These are phyloP conservation scores for Cladosporium oxysporum DNA, from an alignment of 2,329 filamentous ascomycete genomes.

Conservation along the genomic window DNA sequence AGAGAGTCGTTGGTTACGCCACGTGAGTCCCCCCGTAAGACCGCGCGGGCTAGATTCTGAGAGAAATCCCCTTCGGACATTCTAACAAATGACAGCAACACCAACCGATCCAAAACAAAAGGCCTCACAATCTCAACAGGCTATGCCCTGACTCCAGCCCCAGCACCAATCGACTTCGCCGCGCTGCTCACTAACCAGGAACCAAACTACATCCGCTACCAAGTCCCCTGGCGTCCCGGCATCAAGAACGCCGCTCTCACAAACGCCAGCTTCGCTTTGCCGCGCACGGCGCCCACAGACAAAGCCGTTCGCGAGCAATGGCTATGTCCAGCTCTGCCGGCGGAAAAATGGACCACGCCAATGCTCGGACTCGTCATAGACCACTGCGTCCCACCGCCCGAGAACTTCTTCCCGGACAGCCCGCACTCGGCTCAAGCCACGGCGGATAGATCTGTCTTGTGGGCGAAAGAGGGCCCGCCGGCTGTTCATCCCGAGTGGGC, in stretches of 20 bases:
- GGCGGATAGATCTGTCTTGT: constrained; percentile 1
- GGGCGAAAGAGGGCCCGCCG: constrained; percentile 7
- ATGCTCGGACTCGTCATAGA: constrained; percentile 26
- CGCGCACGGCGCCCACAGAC: constrained; percentile 17
- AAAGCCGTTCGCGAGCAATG: constrained; percentile 20
- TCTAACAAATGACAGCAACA: constrained; percentile 11
- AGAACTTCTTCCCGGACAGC: constrained; percentile 24
- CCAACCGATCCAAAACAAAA: constrained; percentile 17
- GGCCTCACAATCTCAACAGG: constrained; percentile 24
- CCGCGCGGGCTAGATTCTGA: background rate
- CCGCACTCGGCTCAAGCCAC: constrained; percentile 20
- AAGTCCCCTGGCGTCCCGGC: constrained; percentile 21
- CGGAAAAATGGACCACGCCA: constrained; percentile 23
- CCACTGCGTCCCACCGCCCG: constrained; percentile 21
- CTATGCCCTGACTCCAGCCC: constrained; percentile 13
- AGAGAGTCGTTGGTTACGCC: constrained; percentile 16
- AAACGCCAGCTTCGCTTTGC: constrained; percentile 24
- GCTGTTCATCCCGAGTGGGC: constrained; percentile 23
- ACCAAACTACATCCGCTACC: constrained; percentile 26
- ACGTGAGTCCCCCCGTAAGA: constrained; percentile 3
- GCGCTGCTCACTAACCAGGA: constrained; percentile 20
- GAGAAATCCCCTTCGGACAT: background rate
- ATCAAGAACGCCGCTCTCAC: constrained; percentile 23
- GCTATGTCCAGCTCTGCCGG: constrained; percentile 22
- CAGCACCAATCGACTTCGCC: constrained; percentile 24